A percentile compares a stretch with the other conserved stretches of the same genome.
Evolutionary conservation across 345 rosid genomes (phyloP).

Genomic region (Firmiana major): DNA sequence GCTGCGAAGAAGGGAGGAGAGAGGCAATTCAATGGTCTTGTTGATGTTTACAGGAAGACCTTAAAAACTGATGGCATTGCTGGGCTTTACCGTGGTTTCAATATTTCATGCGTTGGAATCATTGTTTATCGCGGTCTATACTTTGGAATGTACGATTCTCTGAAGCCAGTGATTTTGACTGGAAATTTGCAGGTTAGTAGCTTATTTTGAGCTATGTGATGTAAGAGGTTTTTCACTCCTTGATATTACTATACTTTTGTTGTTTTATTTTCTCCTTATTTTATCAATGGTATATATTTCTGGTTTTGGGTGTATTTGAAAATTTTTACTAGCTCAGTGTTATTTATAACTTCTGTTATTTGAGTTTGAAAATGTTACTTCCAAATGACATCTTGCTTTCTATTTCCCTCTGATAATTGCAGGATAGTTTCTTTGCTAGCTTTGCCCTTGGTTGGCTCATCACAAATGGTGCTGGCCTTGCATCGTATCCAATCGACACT

Average conservation of each 20-base stretch:
- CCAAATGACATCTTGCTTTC: not conserved
- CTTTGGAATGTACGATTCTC: conserved; percentile 83
- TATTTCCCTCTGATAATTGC: conserved; percentile 23
- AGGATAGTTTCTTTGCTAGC: conserved; percentile 90
- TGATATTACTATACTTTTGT: too few species aligned
- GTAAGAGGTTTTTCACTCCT: too few species aligned
- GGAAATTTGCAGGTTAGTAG: conserved; percentile 52
- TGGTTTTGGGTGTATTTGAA: too few species aligned
- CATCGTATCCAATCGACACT: conserved; percentile 83
- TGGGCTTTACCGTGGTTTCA: conserved; percentile 90
- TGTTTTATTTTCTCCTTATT: too few species aligned
- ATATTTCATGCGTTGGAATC: conserved; percentile 78
- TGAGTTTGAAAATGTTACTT: too few species aligned
- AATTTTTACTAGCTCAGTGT: too few species aligned
- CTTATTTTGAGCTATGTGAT: not conserved
- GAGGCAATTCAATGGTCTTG: conserved; percentile 81
- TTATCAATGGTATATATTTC: too few species aligned
- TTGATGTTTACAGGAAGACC: conserved; percentile 82
- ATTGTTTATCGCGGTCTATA: conserved; percentile 82
- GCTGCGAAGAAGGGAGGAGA: conserved; percentile 83
- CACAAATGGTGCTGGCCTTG: conserved; percentile 86
- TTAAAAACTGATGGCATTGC: conserved; percentile 66
- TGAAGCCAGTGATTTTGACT: conserved; percentile 72
- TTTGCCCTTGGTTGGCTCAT: conserved; percentile 86
- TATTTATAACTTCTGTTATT: too few species aligned